phyloP scores from a whole-genome alignment of 2,329 filamentous ascomycete genomes.

The Fusarium poae region DNA sequence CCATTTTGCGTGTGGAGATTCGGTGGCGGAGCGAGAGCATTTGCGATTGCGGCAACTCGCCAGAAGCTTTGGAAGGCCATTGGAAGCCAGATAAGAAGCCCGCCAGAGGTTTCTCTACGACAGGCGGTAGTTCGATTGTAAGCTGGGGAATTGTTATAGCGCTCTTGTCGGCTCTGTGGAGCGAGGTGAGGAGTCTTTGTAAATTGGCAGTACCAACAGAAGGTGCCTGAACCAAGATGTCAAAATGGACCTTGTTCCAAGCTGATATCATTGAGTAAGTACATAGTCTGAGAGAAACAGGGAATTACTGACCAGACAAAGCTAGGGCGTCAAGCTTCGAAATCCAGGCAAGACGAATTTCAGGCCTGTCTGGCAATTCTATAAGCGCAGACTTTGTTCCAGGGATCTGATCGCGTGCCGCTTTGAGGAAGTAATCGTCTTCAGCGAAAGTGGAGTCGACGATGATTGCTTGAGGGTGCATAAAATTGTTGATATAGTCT shows the following conservation, averaged over 20 bases:
- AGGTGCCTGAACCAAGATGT: constrained; percentile 85
- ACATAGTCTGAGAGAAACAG: constrained; percentile 30
- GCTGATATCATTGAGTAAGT: constrained; percentile 58
- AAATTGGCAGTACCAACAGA: constrained; percentile 78
- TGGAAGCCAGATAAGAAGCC: constrained; percentile 72
- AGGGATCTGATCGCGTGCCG: constrained; percentile 67
- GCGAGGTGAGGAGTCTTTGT: constrained; percentile 80
- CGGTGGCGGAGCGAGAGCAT: constrained; percentile 80
- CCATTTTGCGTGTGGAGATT: constrained; percentile 70
- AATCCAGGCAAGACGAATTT: constrained; percentile 79
- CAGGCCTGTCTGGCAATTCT: constrained; percentile 75
- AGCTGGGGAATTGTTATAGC: constrained; percentile 78
- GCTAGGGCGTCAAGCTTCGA: constrained; percentile 80
- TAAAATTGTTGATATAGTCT: constrained; percentile 77
- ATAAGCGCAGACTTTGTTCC: constrained; percentile 73
- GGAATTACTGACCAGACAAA: constrained; percentile 67
- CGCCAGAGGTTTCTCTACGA: constrained; percentile 74
- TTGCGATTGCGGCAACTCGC: constrained; percentile 59
- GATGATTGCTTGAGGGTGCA: constrained; percentile 83
- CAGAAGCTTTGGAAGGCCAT: constrained; percentile 70
- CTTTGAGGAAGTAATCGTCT: constrained; percentile 74
- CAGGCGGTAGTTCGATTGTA: constrained; percentile 84
- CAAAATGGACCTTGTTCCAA: constrained; percentile 83
- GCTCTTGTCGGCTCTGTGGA: constrained; percentile 81
- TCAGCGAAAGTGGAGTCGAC: constrained; percentile 77